Evolutionary conservation across 352 stramenopile genomes (phyloP), one percentile per base, ranked within the genome.

Genomic region (Pilasporangium apinafurcum): DNA sequence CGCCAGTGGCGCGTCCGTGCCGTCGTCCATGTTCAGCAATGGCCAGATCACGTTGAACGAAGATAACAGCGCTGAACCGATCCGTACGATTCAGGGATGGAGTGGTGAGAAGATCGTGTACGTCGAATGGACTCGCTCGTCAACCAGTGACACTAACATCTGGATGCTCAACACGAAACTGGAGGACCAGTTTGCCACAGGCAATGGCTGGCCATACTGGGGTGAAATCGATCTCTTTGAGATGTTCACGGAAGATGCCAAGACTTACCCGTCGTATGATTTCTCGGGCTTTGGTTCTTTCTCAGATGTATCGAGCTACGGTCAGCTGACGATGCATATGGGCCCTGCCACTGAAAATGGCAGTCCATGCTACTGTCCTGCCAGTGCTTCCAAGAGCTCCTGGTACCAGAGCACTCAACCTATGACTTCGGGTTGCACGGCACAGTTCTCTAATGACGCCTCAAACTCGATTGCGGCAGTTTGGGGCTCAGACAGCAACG

Each of bases 111-210:
- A 86, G 51, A 68, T 90, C 22, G 57, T 90, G 48, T 66, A 65
- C 51, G 64, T 90, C 21, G 66, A 86, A 56, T 90, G 77, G 77
- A 65, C 81, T 39, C 66, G 68, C 17, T 68, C 71, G 32, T 59
- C 53, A 27, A 56, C 68, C 36, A 86, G 67, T 18, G 73, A 90
- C 53, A 86, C 74, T 32, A 90, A 90, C 70, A 86, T 90, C 49
- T 90, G 77, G 77, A 82, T 90, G 68, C 68, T 90, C 22, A 86
- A 86, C 57, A 90, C 71, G 4, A 81, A 81, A 54, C 42, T 90
- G n/a, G 8, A 66, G 43, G 51, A 56, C 38, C 77, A 90, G 51
- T 90, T 90, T 37, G 64, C 25, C 17, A 53, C 43, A 14, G 55
- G 44, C 39, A 81, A 82, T 29, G 70, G 70, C 44, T 90, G 74